A percentile compares a stretch with the other conserved stretches of the same genome.
Evolutionary conservation across 2,329 filamentous ascomycete species (phyloP).

Genomic region (Scedosporium minutisporum): DNA sequence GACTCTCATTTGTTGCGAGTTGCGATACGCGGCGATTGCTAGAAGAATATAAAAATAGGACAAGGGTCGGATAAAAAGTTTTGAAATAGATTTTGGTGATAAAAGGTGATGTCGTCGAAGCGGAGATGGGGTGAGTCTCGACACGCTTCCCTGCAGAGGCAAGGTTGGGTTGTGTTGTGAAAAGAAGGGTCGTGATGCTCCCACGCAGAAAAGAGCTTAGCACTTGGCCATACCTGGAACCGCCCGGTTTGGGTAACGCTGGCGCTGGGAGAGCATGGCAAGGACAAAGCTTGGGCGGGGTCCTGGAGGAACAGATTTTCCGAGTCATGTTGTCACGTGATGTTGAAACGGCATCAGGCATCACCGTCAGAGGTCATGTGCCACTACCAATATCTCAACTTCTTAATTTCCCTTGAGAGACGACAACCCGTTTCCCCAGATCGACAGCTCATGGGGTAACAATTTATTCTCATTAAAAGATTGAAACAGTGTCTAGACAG

Average conservation of each 20-base stretch:
- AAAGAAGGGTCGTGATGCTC: neutral
- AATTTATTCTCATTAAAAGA: neutral
- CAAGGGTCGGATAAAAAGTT: neutral
- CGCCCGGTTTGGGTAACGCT: neutral
- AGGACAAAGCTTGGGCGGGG: neutral
- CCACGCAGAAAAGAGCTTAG: neutral
- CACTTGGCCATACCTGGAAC: neutral
- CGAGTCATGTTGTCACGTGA: neutral
- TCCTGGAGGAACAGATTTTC: neutral
- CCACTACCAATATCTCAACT: too few relatives aligned
- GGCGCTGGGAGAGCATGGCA: neutral
- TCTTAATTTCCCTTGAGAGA: too few relatives aligned
- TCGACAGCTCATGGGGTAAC: neutral
- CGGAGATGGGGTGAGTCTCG: neutral
- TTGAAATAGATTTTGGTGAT: neutral
- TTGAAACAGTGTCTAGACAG: neutral
- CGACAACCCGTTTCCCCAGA: too few relatives aligned
- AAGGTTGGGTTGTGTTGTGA: constrained; percentile 2
- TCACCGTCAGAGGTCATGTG: neutral
- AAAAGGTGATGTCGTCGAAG: neutral
- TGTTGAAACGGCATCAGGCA: neutral
- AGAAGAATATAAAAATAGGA: neutral
- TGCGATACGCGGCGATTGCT: neutral
- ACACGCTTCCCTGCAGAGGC: neutral
- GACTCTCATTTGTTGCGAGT: constrained; percentile 5